phyloP scores from a whole-genome alignment of 371 early-diverging fungal species.

The Furculomyces boomerangus region DNA sequence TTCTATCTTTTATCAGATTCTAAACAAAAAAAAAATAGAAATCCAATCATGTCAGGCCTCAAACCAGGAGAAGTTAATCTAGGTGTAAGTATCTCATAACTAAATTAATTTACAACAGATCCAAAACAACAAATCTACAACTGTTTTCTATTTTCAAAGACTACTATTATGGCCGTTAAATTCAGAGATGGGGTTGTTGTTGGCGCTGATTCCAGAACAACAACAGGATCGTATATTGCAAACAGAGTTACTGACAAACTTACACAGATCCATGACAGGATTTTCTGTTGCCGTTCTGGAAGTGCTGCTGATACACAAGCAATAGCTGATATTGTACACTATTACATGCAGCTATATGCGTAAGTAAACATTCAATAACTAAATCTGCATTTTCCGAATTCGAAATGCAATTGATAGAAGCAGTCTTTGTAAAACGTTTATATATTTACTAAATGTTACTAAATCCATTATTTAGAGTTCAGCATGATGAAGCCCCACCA shows the following conservation, averaged over 20 bases:
- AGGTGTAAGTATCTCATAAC: constrained; percentile 25
- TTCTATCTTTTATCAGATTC: no score
- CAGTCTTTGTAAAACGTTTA: no score
- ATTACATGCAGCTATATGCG: constrained; percentile 80
- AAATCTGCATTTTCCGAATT: background rate
- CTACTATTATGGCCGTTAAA: constrained; percentile 98
- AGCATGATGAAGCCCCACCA: constrained; percentile 68
- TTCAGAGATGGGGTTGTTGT: constrained; percentile 93
- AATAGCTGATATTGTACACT: constrained; percentile 87
- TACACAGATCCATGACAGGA: constrained; percentile 87
- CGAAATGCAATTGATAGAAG: no score
- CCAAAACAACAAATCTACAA: no score
- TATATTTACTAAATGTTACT: no score
- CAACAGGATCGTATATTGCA: constrained; percentile 94
- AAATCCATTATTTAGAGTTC: constrained; percentile 43
- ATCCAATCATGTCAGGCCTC: constrained; percentile 24
- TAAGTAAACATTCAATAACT: constrained; percentile 19
- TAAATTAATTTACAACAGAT: no score
- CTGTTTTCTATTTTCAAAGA: no score
- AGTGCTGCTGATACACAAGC: constrained; percentile 99
- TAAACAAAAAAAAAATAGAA: background rate
- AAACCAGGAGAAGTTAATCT: constrained; percentile 91
- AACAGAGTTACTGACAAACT: constrained; percentile 98
- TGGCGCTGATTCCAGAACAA: constrained; percentile 97
- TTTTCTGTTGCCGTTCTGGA: constrained; percentile 97